Evolutionary conservation across 2,329 filamentous ascomycete genomes (phyloP).

Genomic region (Capronia coronata): DNA sequence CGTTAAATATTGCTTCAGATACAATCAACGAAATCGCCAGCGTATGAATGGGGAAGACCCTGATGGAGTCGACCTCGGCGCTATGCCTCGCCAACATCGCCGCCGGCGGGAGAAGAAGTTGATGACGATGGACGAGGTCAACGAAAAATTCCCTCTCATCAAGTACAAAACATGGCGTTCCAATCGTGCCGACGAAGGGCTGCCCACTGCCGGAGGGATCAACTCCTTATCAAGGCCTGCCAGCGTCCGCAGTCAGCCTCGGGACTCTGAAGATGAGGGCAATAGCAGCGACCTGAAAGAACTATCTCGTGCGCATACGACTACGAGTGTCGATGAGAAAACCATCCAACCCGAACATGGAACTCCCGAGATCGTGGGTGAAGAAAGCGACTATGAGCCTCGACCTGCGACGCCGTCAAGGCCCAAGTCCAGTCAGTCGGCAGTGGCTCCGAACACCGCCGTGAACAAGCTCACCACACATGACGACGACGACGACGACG

Average conservation of each 20-base stretch:
- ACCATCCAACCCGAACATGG: slow-evolving; percentile 13
- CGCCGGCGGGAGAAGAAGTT: slow-evolving; percentile 92
- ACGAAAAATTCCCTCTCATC: slow-evolving; percentile 87
- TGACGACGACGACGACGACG: slow-evolving; percentile 66
- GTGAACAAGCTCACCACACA: slow-evolving; percentile 49
- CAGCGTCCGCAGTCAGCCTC: slow-evolving; percentile 56
- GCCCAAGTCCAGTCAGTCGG: slow-evolving; percentile 20
- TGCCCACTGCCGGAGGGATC: slow-evolving; percentile 79
- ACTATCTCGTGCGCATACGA: slow-evolving; percentile 10
- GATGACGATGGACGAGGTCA: slow-evolving; percentile 98
- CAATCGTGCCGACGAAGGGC: slow-evolving; percentile 70
- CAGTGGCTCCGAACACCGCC: slow-evolving; percentile 27
- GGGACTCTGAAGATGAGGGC: slow-evolving; percentile 18
- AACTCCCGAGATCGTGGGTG: slow-evolving; percentile 16
- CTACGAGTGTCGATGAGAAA: slow-evolving; percentile 15
- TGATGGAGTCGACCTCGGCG: slow-evolving; percentile 79
- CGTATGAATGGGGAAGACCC: slow-evolving; percentile 70
- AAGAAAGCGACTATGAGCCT: slow-evolving; percentile 24
- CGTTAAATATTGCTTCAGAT: slow-evolving; percentile 98
- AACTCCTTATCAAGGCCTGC: slow-evolving; percentile 53
- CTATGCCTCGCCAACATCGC: slow-evolving; percentile 78
- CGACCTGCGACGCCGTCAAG: slow-evolving; percentile 16
- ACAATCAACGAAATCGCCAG: slow-evolving; percentile 86
- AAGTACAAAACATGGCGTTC: slow-evolving; percentile 97
- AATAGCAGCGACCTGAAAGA: slow-evolving; percentile 14